Evolutionary conservation across 2,329 filamentous ascomycete genomes (phyloP).

Genomic region (Botrytis elliptica): DNA sequence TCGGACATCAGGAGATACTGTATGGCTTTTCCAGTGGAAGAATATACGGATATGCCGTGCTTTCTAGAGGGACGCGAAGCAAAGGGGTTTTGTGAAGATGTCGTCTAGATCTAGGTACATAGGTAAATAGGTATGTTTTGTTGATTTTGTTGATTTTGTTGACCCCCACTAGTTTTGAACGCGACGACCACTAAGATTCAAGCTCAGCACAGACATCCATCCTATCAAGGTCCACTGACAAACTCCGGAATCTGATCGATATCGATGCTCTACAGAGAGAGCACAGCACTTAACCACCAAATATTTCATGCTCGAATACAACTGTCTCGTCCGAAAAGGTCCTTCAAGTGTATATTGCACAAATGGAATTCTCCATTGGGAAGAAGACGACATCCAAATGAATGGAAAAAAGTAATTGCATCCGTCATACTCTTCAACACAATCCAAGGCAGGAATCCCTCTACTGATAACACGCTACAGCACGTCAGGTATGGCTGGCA

Average conservation of each 20-base stretch:
- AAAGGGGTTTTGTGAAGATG: not conserved
- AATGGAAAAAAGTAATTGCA: not conserved
- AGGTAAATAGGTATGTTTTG: no score
- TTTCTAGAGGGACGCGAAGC: not conserved
- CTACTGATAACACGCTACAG: not conserved
- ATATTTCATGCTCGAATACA: not conserved
- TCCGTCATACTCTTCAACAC: not conserved
- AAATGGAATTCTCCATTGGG: not conserved
- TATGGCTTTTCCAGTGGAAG: not conserved
- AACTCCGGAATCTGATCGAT: not conserved
- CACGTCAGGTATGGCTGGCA: constrained; percentile 4
- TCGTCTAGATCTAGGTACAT: not conserved
- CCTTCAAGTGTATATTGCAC: not conserved
- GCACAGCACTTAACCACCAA: not conserved
- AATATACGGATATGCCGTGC: not conserved
- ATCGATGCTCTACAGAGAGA: not conserved
- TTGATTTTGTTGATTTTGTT: not conserved
- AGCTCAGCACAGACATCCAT: not conserved
- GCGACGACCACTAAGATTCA: not conserved
- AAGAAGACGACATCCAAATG: not conserved
- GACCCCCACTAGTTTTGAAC: not conserved
- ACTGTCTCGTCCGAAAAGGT: not conserved
- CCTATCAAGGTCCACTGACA: not conserved
- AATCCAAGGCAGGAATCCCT: not conserved
- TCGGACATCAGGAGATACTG: not conserved